A percentile compares a stretch with the other conserved stretches of the same genome.
Evolutionary conservation across 2,329 filamentous ascomycete genomes (phyloP).

Genomic region (Apiospora sp.): DNA sequence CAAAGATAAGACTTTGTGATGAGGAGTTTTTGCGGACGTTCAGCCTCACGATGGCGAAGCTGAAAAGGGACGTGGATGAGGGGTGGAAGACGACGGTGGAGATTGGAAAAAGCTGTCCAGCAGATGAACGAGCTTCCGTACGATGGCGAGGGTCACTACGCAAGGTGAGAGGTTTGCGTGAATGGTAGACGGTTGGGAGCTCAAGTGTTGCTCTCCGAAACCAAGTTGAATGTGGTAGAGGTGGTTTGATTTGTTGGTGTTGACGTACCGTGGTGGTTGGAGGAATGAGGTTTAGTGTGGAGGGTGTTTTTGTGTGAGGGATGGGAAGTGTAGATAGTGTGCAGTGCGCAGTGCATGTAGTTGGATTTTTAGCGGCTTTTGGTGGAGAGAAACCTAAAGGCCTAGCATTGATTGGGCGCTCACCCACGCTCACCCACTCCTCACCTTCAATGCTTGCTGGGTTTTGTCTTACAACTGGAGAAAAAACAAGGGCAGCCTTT

Average conservation of each 20-base stretch:
- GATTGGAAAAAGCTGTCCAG: slow-evolving; percentile 12
- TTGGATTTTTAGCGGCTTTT: slow-evolving; percentile 2
- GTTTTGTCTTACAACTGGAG: slow-evolving; percentile 10
- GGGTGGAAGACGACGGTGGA: not conserved
- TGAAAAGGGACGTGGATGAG: not conserved
- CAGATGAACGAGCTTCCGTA: slow-evolving; percentile 14
- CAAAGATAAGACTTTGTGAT: not conserved
- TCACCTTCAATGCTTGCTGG: slow-evolving; percentile 7
- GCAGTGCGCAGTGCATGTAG: not conserved
- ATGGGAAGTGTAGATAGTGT: slow-evolving; percentile 17
- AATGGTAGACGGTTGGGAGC: not conserved
- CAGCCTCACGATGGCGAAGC: slow-evolving; percentile 5
- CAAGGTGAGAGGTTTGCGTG: not conserved
- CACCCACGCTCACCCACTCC: not conserved
- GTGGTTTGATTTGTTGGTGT: not conserved
- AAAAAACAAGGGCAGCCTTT: slow-evolving; percentile 16
- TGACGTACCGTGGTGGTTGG: slow-evolving; percentile 14
- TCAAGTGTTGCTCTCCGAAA: slow-evolving; percentile 7
- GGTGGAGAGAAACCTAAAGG: not conserved
- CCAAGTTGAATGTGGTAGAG: not conserved
- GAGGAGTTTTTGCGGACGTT: not conserved
- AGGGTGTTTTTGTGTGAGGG: slow-evolving; percentile 23
- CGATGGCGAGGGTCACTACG: not conserved
- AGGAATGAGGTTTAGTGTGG: slow-evolving; percentile 20
- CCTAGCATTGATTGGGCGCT: not conserved